Evolutionary conservation across 108 stramenopile species (phyloP).

Genomic region (Pseudonitzschia pungens): DNA sequence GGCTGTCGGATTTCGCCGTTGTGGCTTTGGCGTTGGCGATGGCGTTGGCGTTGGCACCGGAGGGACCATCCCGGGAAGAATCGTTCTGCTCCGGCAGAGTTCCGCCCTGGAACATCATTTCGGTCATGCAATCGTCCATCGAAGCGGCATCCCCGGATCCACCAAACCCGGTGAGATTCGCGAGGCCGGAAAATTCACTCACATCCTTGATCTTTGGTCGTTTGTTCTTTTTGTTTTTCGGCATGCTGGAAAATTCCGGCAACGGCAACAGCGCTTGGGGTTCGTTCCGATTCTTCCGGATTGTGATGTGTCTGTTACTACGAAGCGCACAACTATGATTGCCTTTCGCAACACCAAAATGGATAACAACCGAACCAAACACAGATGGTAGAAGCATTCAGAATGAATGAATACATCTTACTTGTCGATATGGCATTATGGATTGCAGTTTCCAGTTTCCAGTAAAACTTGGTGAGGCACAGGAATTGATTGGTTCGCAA

Average conservation of each 20-base stretch:
- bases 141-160: neutral
- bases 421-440: no score
- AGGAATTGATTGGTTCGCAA: neutral
- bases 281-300: no score
- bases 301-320: no score
- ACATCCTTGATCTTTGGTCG: constrained; percentile 19
- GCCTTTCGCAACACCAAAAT: no score
- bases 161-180: constrained; percentile 28
- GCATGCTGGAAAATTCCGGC: neutral
- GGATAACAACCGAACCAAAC: no score
- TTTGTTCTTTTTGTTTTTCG: constrained; percentile 14
- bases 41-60: neutral
- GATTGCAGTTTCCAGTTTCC: no score
- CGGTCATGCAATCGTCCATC: constrained; percentile 33
- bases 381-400: no score
- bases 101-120: constrained; percentile 15
- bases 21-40: no score
- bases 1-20: neutral
- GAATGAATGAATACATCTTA: no score
- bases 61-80: no score
- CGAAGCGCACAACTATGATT: no score
- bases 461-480: neutral
- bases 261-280: no score
- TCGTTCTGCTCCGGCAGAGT: constrained; percentile 4
- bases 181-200: neutral